These are phyloP conservation scores for Plasmodium malariae DNA, from an alignment of 169 alveolate species.

Conservation along the genomic window DNA sequence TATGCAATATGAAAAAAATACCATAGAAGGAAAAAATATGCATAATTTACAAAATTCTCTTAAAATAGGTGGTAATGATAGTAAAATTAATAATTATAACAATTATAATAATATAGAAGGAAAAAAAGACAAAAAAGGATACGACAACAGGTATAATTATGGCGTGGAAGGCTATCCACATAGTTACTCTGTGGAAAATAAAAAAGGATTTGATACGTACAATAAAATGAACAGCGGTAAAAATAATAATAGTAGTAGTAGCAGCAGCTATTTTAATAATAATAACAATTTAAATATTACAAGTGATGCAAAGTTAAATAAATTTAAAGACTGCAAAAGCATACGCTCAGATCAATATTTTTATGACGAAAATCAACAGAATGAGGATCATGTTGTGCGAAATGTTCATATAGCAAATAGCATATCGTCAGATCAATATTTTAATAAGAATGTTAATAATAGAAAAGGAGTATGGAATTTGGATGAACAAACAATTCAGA, in stretches of 20 bases:
- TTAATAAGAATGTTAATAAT: conserved; percentile 78
- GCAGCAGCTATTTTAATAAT: conserved; percentile 7
- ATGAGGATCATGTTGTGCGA: conserved; percentile 36
- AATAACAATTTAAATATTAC: conserved; percentile 19
- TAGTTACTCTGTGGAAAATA: not conserved
- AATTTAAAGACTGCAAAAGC: conserved; percentile 81
- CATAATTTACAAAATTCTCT: conserved; percentile 26
- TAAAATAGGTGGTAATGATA: conserved; percentile 7
- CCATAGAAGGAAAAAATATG: not conserved
- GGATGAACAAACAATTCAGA: conserved; percentile 85
- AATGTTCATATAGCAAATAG: conserved; percentile 73
- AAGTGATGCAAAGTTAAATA: conserved; percentile 74
- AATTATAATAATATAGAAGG: conserved; percentile 24
- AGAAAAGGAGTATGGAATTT: conserved; percentile 76
- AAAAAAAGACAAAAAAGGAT: not conserved
- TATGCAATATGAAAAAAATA: not conserved
- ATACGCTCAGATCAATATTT: conserved; percentile 85
- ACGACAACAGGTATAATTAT: not conserved
- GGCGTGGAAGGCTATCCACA: not conserved
- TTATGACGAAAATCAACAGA: conserved; percentile 74
- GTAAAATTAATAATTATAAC: no score
- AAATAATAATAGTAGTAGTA: conserved; percentile 6
- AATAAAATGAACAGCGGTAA: not conserved
- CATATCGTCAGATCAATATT: conserved; percentile 84
- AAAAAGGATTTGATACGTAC: not conserved